phyloP scores from a whole-genome alignment of 805 yeast species.

The Starmerella cellae region DNA sequence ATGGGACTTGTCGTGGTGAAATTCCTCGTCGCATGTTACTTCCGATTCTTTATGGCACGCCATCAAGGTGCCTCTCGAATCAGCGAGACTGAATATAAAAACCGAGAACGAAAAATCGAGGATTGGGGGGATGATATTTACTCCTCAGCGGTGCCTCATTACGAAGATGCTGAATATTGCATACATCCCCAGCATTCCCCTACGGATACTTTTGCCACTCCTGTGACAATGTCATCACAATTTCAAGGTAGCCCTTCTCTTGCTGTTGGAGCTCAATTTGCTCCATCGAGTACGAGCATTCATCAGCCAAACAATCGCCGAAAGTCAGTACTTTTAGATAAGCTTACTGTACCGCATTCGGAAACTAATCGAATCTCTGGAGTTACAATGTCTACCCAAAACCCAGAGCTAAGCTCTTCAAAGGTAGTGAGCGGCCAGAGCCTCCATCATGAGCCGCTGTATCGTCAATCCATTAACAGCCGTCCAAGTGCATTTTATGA shows the following conservation, averaged over 20 bases:
- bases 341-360: slow-evolving; percentile 12
- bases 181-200: not conserved
- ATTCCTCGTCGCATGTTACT: slow-evolving; percentile 77
- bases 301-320: slow-evolving; percentile 8
- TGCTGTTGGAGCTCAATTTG: slow-evolving; percentile 8
- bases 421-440: slow-evolving; percentile 26
- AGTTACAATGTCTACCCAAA: slow-evolving; percentile 27
- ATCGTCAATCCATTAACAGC: slow-evolving; percentile 18
- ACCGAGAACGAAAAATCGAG: slow-evolving; percentile 58
- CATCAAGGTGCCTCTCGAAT: slow-evolving; percentile 65
- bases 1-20: slow-evolving; percentile 64
- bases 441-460: slow-evolving; percentile 22
- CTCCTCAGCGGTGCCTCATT: slow-evolving; percentile 19
- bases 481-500: slow-evolving; percentile 5
- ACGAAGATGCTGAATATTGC: not conserved
- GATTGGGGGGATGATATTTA: slow-evolving; percentile 67
- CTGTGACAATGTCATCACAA: slow-evolving; percentile 6
- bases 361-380: slow-evolving; percentile 13
- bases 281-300: not conserved
- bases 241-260: not conserved
- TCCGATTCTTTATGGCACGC: slow-evolving; percentile 68
- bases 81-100: slow-evolving; percentile 43
- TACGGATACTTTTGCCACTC: not conserved
- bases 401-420: slow-evolving; percentile 24
- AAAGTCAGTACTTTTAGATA: slow-evolving; percentile 15